These are phyloP conservation scores for Diospyros lotus DNA, from an alignment of 148 eudicot genomes.

Conservation along the genomic window DNA sequence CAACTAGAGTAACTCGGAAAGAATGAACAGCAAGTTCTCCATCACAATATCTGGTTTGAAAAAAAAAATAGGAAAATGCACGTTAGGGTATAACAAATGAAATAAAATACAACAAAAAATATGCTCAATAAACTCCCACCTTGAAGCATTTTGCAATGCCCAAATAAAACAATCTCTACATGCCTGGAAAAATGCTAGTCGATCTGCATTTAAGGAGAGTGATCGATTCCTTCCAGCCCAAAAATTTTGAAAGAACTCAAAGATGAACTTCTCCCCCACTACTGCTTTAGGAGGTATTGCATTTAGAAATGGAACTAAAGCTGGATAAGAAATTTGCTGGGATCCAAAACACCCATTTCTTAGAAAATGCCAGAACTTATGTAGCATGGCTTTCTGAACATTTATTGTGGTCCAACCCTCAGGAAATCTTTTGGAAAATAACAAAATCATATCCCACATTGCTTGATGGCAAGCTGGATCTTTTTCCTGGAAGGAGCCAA, in stretches of 20 bases:
- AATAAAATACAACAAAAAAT: not conserved
- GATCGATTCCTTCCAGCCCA: conserved; percentile 77
- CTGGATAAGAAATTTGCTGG: conserved; percentile 89
- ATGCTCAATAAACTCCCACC: conserved; percentile 39
- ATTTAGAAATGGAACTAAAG: conserved; percentile 68
- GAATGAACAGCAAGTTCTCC: conserved; percentile 37
- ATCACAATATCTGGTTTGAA: conserved; percentile 48
- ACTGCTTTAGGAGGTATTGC: conserved; percentile 52
- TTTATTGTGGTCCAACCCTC: conserved; percentile 64
- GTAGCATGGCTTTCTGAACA: conserved; percentile 56
- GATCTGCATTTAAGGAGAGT: conserved; percentile 52
- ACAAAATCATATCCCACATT: conserved; percentile 79
- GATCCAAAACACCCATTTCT: conserved; percentile 94
- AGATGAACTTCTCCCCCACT: conserved; percentile 49
- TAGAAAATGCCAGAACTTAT: conserved; percentile 74
- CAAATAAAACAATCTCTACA: conserved; percentile 74
- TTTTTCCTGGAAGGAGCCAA: conserved; percentile 86
- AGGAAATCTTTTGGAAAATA: conserved; percentile 60
- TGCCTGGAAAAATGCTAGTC: conserved; percentile 58
- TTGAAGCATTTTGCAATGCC: conserved; percentile 58
- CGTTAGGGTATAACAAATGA: conserved; percentile 4
- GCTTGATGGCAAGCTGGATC: conserved; percentile 81
- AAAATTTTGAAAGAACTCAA: conserved; percentile 69
- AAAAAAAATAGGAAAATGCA: conserved; percentile 7
- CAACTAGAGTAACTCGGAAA: conserved; percentile 49